These are phyloP conservation scores for Botryobasidium botryosum DNA, from an alignment of 768 basidiomycete genomes.

Conservation along the genomic window DNA sequence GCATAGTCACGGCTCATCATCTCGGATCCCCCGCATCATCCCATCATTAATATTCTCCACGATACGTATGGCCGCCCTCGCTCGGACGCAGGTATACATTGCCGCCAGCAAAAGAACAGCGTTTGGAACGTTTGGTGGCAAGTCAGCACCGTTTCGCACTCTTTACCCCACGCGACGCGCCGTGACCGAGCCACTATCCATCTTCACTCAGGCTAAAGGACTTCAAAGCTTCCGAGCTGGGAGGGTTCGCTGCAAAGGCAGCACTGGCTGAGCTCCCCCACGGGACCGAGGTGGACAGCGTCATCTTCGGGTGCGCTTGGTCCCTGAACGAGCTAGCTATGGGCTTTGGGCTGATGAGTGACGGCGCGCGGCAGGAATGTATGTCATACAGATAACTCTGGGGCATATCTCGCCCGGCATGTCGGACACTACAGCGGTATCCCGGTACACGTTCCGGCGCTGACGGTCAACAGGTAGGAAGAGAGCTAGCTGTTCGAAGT, in stretches of 20 bases:
- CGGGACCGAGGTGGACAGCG: constrained; percentile 22
- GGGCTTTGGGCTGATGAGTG: constrained; percentile 2
- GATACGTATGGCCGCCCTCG: neutral
- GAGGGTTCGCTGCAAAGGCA: constrained; percentile 23
- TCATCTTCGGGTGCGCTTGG: constrained; percentile 23
- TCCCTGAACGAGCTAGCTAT: no score
- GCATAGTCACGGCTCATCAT: no score
- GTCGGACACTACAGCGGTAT: constrained; percentile 24
- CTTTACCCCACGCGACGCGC: neutral
- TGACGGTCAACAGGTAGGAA: constrained; percentile 24
- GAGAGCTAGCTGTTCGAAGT: neutral
- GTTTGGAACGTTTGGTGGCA: constrained; percentile 25
- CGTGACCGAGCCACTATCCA: neutral
- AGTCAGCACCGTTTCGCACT: no score
- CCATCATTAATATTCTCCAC: no score
- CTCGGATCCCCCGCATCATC: no score
- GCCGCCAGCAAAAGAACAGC: constrained; percentile 22
- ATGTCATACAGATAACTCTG: constrained; percentile 22
- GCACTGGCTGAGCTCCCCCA: constrained; percentile 22
- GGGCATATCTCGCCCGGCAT: constrained; percentile 23
- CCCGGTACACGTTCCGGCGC: constrained; percentile 20
- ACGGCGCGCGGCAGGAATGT: constrained; percentile 17
- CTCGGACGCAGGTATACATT: constrained; percentile 13
- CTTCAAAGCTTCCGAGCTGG: constrained; percentile 21
- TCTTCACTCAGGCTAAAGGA: constrained; percentile 16